Base-by-base conservation (phyloP, 768 basidiomycete genomes). In the Russula earlei region DNA sequence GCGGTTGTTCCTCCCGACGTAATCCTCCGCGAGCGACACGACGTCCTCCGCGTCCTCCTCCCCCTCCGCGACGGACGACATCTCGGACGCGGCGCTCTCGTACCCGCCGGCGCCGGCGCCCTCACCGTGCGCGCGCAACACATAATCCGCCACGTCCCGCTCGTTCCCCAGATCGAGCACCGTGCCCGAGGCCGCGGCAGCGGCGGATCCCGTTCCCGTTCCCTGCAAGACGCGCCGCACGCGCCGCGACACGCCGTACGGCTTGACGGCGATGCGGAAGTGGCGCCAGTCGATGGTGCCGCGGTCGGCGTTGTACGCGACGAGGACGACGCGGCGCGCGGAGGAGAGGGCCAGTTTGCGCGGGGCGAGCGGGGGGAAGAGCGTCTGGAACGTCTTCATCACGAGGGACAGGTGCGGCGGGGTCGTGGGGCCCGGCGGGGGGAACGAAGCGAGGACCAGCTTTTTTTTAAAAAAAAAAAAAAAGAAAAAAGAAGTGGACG, bases 121-220 rank as follows among this genome's bases (percentile, higher is more conserved):
- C 5, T 15, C 38, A 3, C 46, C 52, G 8, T 17, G 25, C 15
- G 81, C 79, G 27, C 90, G 73, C 37, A 98, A 77, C 63, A 99
- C 70, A 67, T 96, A 99, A 68, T 99, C 95, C 2, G 95, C 91
- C 27, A 99, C 86, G 66, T 99, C 96, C 67, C 87, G 85, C 67
- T 95, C 92, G 60, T 83, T 87, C 9, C 88, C 84, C 12, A 99
- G 79, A 67, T 99, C 83, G 17, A 92, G 75, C 24, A 91, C 20
- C 72, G 67, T 15, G 72, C 66, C 24, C 62, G 59, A 19, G 17
- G 17, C 48, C 4, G 45, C 45, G 11, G 12, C 14, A 4, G 36
- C 15, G 19, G 19, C 3, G 2, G 29, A 7, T 31, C 27, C n/a
- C 5, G 0, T 31, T 31, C 29, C 31, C 10, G 17, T 29, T 14